Percentiles rank a stretch among this genome's conserved stretches.
Evolutionary conservation across 345 rosid genomes (phyloP).

Genomic region (Linum usitatissimum): DNA sequence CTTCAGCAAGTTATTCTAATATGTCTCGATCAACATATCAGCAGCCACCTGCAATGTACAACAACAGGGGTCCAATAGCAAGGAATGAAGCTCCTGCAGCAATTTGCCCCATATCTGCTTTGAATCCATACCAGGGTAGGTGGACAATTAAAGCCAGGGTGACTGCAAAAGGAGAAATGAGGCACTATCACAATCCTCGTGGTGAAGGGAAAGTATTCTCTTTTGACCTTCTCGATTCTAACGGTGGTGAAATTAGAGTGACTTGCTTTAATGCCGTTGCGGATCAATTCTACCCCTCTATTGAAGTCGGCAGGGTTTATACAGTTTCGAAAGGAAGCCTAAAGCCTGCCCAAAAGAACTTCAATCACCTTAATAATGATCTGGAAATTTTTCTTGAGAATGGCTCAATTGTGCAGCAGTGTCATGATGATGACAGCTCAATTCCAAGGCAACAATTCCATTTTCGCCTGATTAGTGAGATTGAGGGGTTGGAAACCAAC

Average conservation of each 20-base stretch:
- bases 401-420: conserved; percentile 51
- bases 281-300: conserved; percentile 63
- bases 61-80: conserved; percentile 59
- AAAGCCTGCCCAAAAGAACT: conserved; percentile 74
- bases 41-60: conserved; percentile 48
- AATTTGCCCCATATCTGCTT: conserved; percentile 65
- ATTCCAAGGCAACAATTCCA: conserved; percentile 67
- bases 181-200: conserved; percentile 59
- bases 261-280: conserved; percentile 89
- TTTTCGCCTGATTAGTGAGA: conserved; percentile 53
- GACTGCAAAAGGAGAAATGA: conserved; percentile 61
- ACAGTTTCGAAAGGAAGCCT: conserved; percentile 66
- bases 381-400: conserved; percentile 56
- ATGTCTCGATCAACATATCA: conserved; percentile 36
- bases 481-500: conserved; percentile 67
- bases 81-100: conserved; percentile 61
- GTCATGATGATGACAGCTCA: conserved; percentile 57
- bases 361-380: conserved; percentile 78
- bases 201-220: conserved; percentile 89
- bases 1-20: conserved; percentile 19
- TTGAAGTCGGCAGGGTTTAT: conserved; percentile 71
- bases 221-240: conserved; percentile 84
- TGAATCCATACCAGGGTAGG: conserved; percentile 81
- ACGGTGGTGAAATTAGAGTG: conserved; percentile 82
- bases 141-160: conserved; percentile 96